Conservation (phyloP, 78 protist species). For the Chrysochromulina tobinii region DNA sequence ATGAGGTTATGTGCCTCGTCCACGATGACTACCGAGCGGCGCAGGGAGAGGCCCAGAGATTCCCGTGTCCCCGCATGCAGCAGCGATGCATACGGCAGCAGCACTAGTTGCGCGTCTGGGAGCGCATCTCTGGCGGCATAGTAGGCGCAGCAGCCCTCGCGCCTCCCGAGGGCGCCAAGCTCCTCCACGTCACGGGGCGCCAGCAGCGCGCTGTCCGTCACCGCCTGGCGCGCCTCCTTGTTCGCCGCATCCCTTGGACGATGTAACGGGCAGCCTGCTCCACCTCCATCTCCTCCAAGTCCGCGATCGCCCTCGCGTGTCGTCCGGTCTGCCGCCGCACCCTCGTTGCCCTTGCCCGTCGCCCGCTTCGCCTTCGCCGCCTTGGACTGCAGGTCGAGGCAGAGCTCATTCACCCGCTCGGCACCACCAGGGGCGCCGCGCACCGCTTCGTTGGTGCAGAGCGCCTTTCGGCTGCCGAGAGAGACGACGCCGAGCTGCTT, state of each 20-base stretch:
- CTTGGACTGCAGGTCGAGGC: conserved; percentile 24
- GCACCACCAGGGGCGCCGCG: no score
- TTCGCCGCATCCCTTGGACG: not conserved
- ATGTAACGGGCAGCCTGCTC: not conserved
- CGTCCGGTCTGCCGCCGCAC: no score
- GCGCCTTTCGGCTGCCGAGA: conserved; percentile 50
- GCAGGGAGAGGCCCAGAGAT: conserved; percentile 52
- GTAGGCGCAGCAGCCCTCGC: conserved; percentile 55
- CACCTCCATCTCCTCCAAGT: no score
- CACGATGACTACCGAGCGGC: conserved; percentile 45
- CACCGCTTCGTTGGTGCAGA: conserved; percentile 54
- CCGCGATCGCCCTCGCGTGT: no score
- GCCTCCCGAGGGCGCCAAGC: not conserved
- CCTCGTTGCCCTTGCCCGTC: not conserved
- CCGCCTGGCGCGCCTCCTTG: not conserved
- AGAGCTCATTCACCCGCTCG: conserved; percentile 35
- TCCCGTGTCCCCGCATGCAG: conserved; percentile 49
- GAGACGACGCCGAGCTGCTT: conserved; percentile 3
- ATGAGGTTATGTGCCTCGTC: conserved; percentile 83
- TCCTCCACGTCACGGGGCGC: not conserved
- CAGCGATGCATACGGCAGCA: conserved; percentile 66
- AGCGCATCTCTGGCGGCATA: conserved; percentile 37
- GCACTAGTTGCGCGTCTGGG: conserved; percentile 49
- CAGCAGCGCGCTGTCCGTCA: not conserved
- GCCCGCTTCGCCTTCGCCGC: not conserved